Conservation (phyloP, 352 stramenopile genomes). For the Pythium sp. region DNA sequence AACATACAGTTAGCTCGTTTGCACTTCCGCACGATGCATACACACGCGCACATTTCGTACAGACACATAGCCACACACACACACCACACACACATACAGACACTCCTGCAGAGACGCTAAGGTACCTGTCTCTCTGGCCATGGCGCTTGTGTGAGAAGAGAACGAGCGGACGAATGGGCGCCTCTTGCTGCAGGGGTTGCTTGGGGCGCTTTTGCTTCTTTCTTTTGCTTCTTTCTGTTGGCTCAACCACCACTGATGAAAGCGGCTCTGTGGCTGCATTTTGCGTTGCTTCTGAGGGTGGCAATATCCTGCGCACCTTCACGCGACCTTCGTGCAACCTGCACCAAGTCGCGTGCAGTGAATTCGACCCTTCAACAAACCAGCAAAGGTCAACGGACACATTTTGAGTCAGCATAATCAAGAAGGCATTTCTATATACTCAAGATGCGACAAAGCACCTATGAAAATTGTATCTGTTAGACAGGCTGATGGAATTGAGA, state of each 20-base stretch:
- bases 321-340: too few relatives aligned
- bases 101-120: background rate
- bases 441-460: too few relatives aligned
- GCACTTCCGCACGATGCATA: too few relatives aligned
- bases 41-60: background rate
- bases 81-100: background rate
- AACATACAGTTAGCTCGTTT: background rate
- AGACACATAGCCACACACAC: background rate
- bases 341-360: too few relatives aligned
- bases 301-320: too few relatives aligned
- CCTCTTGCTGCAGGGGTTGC: background rate
- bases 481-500: too few relatives aligned
- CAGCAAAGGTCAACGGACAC: too few relatives aligned
- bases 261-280: background rate
- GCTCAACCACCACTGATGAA: background rate
- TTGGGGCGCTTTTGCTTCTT: background rate
- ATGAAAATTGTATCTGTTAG: too few relatives aligned
- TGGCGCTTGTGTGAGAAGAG: background rate
- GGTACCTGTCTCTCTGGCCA: constrained; percentile 19
- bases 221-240: background rate
- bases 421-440: too few relatives aligned
- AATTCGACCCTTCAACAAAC: too few relatives aligned
- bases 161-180: background rate
- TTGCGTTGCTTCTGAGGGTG: too few relatives aligned
- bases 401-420: too few relatives aligned